phyloP scores from a whole-genome alignment of 805 yeast species.

The Candida berthetii region DNA sequence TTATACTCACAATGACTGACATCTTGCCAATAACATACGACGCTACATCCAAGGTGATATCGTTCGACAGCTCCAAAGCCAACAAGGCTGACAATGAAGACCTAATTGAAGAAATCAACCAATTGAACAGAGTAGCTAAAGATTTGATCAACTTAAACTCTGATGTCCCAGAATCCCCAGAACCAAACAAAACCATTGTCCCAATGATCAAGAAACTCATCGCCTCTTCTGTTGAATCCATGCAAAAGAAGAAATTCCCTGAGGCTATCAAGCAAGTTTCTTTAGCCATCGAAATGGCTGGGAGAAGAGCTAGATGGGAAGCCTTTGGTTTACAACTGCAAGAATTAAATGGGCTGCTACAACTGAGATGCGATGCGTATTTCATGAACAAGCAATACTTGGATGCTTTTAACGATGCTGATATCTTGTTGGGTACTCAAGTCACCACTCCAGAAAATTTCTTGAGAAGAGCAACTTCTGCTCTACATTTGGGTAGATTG shows the following conservation, averaged over 20 bases:
- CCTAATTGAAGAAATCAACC: constrained; percentile 19
- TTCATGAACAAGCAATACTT: constrained; percentile 46
- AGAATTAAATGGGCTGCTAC: constrained; percentile 58
- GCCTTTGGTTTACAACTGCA: constrained; percentile 66
- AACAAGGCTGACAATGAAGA: not conserved
- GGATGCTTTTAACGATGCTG: constrained; percentile 66
- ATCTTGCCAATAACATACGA: not conserved
- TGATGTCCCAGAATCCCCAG: constrained; percentile 51
- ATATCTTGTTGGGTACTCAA: constrained; percentile 24
- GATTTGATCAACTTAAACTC: constrained; percentile 24
- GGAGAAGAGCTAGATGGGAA: constrained; percentile 67
- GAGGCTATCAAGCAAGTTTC: constrained; percentile 62
- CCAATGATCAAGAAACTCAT: constrained; percentile 59
- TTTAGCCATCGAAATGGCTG: constrained; percentile 62
- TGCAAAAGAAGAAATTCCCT: constrained; percentile 45
- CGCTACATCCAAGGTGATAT: not conserved
- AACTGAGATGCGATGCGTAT: constrained; percentile 67
- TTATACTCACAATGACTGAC: not conserved
- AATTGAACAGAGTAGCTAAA: constrained; percentile 27
- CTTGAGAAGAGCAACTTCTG: constrained; percentile 63
- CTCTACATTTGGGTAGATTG: constrained; percentile 53
- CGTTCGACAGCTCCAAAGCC: not conserved
- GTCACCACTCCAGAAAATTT: constrained; percentile 57
- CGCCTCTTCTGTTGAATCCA: constrained; percentile 53
- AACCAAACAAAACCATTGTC: constrained; percentile 46